Evolutionary conservation across 164 flowering plant genomes (phyloP).

Genomic region (Euptelea pleiosperma): DNA sequence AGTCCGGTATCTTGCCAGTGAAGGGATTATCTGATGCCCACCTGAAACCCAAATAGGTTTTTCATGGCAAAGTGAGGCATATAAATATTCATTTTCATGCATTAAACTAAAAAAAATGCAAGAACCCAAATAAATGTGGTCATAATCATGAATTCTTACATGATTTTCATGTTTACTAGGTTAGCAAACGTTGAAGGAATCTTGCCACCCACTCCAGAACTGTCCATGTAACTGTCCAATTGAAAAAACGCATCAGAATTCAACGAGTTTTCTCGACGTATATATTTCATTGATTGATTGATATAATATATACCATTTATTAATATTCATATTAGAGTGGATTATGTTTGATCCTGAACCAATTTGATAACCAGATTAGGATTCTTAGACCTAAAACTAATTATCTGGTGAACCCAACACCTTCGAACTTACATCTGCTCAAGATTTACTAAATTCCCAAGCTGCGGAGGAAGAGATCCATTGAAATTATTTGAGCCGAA

Average conservation of each 20-base stretch:
- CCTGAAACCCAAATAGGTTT: conserved; percentile 29
- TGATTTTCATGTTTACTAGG: conserved; percentile 25
- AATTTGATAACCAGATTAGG: no score
- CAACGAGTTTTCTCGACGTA: no score
- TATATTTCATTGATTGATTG: no score
- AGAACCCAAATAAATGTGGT: conserved; percentile 4
- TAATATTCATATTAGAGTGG: no score
- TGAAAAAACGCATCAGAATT: no score
- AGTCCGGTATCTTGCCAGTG: conserved; percentile 11
- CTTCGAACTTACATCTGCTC: conserved; percentile 27
- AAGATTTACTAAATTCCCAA: conserved; percentile 29
- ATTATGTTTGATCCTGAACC: no score
- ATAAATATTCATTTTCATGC: conserved; percentile 1
- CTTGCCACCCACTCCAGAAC: conserved; percentile 49
- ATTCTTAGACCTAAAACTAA: no score
- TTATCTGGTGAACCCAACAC: no score
- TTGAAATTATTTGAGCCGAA: conserved; percentile 37
- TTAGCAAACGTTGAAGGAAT: conserved; percentile 49
- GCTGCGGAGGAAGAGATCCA: conserved; percentile 37
- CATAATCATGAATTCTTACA: conserved; percentile 24
- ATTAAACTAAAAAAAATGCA: neutral
- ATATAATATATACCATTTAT: no score
- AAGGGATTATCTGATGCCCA: conserved; percentile 50
- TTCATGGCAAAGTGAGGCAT: neutral
- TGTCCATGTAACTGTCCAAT: conserved; percentile 43